Evolutionary conservation across 345 rosid genomes (phyloP), one percentile per base, ranked within the genome.

Genomic region (Camelina laxa): DNA sequence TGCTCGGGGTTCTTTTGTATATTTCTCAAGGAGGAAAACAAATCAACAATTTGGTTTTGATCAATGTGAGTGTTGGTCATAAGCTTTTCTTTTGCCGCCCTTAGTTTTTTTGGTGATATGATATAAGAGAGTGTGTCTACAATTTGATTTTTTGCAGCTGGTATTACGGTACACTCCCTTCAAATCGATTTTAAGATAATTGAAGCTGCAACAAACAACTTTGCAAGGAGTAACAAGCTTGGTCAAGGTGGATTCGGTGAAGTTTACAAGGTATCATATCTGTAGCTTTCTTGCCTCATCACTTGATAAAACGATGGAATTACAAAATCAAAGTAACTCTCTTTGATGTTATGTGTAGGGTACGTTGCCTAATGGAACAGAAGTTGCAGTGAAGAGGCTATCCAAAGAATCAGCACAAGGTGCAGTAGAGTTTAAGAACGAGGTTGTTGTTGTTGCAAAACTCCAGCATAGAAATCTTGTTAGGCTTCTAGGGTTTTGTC

Each of bases 211-310:
- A 84, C 89, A n/a, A 36, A 82, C 4, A 67, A 77, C 3, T 88
- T 88, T 75, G 17, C 17, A 15, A 15, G 2, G 17, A 63, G 75
- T 7, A 85, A 86, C 33, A 84, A 77, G 65, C 70, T 88, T 21
- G 93, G 96, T 6, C 72, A 65, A 68, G 96, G 96, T 30, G 96
- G 93, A 58, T 88, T 88, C 24, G 86, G 91, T 2, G 86, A 64
- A 31, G 93, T 90, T 73, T 87, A 74, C 80, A 82, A 78, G 88
- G 89, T 85, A 64, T 54, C 59, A 54, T 53, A 22, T 47, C 9
- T 3, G 20, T 47, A 47, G 20, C 50, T n/a, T 27, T 6, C 4
- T n/a, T n/a, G 20, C 10, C 16, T 44, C 20, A 6, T 44, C n/a
- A 44, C 19, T n/a, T 47, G 21, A 16, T 8, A 16, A 16, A 47